These are phyloP conservation scores for Boletus rubropictus DNA, from an alignment of 768 basidiomycete genomes.

Conservation along the genomic window DNA sequence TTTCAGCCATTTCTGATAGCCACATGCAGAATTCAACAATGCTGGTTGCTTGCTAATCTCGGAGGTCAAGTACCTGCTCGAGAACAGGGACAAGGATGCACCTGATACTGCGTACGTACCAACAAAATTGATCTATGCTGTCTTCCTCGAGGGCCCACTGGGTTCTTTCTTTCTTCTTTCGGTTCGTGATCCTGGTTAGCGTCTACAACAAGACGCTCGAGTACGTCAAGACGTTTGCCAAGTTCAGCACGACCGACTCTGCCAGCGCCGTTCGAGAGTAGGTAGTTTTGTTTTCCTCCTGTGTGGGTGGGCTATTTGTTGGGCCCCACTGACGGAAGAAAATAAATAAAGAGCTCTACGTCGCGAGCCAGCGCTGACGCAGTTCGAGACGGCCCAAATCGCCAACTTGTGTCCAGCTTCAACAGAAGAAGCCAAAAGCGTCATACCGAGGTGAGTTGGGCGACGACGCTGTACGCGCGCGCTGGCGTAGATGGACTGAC, in stretches of 20 bases:
- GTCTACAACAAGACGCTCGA: constrained; percentile 92
- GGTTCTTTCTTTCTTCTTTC: background rate
- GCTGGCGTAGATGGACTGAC: background rate
- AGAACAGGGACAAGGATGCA: constrained; percentile 81
- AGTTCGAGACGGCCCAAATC: constrained; percentile 90
- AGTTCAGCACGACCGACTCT: constrained; percentile 82
- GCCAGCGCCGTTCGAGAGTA: constrained; percentile 85
- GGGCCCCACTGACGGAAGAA: constrained; percentile 23
- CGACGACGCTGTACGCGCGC: background rate
- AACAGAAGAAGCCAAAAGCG: constrained; percentile 87
- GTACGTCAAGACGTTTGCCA: constrained; percentile 86
- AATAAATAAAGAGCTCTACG: constrained; percentile 49
- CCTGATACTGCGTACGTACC: constrained; percentile 73
- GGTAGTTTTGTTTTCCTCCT: constrained; percentile 19
- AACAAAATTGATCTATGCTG: background rate
- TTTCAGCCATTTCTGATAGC: background rate
- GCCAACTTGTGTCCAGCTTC: constrained; percentile 86
- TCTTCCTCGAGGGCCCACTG: background rate
- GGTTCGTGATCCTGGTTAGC: constrained; percentile 32
- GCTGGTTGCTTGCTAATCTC: constrained; percentile 87
- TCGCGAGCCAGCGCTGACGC: constrained; percentile 73
- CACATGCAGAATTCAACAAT: constrained; percentile 73
- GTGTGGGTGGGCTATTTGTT: background rate
- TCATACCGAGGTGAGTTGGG: constrained; percentile 68
- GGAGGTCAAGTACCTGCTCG: constrained; percentile 86